Evolutionary conservation across 1,139 yeast species (phyloP).

Genomic region (Nematodospora anomalae): DNA sequence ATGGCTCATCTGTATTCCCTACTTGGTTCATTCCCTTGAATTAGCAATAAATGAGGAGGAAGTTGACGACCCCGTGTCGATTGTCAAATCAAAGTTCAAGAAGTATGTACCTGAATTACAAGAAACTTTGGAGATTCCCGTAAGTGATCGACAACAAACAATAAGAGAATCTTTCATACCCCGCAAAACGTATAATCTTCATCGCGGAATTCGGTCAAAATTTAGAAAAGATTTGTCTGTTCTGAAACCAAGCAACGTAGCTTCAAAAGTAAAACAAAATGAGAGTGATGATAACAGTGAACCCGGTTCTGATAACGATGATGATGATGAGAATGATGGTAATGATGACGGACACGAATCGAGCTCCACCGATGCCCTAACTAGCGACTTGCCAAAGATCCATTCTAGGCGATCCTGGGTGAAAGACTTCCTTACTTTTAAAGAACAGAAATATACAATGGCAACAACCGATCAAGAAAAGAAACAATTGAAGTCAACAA

Average conservation of each 20-base stretch:
- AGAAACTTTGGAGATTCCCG: slow-evolving; percentile 15
- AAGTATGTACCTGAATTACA: slow-evolving; percentile 15
- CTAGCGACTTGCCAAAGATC: slow-evolving; percentile 5
- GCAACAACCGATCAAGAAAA: background rate
- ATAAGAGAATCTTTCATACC: slow-evolving; percentile 15
- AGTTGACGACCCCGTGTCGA: slow-evolving; percentile 12
- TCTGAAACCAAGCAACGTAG: slow-evolving; percentile 2
- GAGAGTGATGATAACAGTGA: slow-evolving; percentile 1
- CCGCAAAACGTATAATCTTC: slow-evolving; percentile 4
- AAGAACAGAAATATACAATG: slow-evolving; percentile 9
- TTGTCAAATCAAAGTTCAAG: slow-evolving; percentile 15
- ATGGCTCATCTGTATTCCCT: background rate
- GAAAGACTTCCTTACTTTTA: slow-evolving; percentile 17
- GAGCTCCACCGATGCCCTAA: background rate
- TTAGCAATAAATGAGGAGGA: slow-evolving; percentile 13
- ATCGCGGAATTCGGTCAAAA: slow-evolving; percentile 8
- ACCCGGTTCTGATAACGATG: slow-evolving; percentile 2
- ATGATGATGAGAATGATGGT: slow-evolving; percentile 3
- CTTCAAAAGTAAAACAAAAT: slow-evolving; percentile 1
- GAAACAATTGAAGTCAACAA: slow-evolving; percentile 18
- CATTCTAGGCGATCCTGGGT: slow-evolving; percentile 20
- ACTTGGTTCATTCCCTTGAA: slow-evolving; percentile 6
- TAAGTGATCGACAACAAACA: slow-evolving; percentile 11
- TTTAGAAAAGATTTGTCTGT: slow-evolving; percentile 9
- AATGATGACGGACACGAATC: slow-evolving; percentile 1